Evolutionary conservation across 192 early-diverging fungal genomes (phyloP), one percentile per base, ranked within the genome.

Genomic region (Coemansia furcata): DNA sequence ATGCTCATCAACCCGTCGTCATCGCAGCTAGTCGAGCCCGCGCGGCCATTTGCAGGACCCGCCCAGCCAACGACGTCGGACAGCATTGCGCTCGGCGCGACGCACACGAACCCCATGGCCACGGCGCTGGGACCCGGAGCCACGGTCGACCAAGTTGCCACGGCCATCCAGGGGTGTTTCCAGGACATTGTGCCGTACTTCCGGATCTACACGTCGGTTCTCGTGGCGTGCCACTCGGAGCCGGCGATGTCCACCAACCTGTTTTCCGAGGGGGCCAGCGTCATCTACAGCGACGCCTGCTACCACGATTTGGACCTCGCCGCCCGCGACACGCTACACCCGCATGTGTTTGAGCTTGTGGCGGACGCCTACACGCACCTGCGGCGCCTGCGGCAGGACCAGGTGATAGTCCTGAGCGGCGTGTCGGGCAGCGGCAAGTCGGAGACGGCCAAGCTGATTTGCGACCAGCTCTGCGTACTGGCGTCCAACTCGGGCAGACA

Each of bases 371-470:
- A 95, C 69, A 73, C 90, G 63, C 95, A 96, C 69, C 89, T 97
- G 88, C 78, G 90, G 29, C 84, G 93, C 58, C 89, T 88, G 14
- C 88, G 89, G 2, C 87, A 92, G 59, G 93, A 98, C 71, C 97
- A 99, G 77, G 88, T 88, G 9, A 86, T 99, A 40, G 76, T 98
- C 9, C 87, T 96, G 57, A 83, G 75, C 6, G 96, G 96, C 29
- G 92, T 94, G 66, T 86, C 90, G 10, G 94, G 90, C 38, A 87
- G 89, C 6, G 96, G 96, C 44, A 98, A 98, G 79, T 89, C 92
- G 0, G 90, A 96, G 69, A 85, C 86, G 60, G 85, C 86, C 63
- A 85, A 84, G 37, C 73, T 87, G 58, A 72, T 87, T 8, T 61
- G 90, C 21, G 88, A 86, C 58, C 88, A 89, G 69, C 71, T 93